A percentile compares a stretch with the other conserved stretches of the same genome.
Conservation (phyloP, 257 asterid species). For the Rubia yunnanensis region DNA sequence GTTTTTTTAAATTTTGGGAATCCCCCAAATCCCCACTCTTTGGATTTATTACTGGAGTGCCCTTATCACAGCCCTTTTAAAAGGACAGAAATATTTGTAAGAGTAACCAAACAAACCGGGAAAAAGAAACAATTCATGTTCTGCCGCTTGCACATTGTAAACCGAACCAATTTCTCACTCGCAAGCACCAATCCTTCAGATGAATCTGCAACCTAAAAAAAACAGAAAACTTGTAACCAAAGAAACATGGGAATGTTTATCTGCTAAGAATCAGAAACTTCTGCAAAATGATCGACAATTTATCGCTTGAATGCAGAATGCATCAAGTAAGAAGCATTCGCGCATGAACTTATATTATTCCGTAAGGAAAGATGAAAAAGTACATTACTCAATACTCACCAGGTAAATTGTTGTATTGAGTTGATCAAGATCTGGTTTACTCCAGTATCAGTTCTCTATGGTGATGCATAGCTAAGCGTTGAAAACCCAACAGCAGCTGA, state of each 20-base stretch:
- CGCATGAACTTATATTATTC: neutral
- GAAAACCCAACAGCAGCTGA: constrained; percentile 21
- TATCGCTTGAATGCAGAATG: neutral
- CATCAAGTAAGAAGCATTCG: neutral
- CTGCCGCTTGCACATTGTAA: neutral
- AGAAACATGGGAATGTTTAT: neutral
- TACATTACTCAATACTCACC: constrained; percentile 26
- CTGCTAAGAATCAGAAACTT: neutral
- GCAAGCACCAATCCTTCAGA: neutral
- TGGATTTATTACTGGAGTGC: neutral
- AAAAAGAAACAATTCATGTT: neutral
- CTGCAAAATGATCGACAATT: neutral
- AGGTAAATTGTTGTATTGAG: constrained; percentile 25
- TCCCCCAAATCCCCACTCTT: neutral
- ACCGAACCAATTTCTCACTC: neutral
- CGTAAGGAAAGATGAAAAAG: neutral
- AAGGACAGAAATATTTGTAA: neutral
- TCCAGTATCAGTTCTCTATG: constrained; percentile 23
- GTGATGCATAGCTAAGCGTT: constrained; percentile 31
- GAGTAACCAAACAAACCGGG: neutral
- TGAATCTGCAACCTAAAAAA: neutral
- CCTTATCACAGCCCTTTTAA: neutral
- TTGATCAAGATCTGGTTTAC: constrained; percentile 23
- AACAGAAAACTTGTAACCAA: neutral
- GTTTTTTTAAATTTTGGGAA: neutral